Base-by-base conservation (phyloP, 1,139 yeast genomes). In the Saccharomyces hybrid region DNA sequence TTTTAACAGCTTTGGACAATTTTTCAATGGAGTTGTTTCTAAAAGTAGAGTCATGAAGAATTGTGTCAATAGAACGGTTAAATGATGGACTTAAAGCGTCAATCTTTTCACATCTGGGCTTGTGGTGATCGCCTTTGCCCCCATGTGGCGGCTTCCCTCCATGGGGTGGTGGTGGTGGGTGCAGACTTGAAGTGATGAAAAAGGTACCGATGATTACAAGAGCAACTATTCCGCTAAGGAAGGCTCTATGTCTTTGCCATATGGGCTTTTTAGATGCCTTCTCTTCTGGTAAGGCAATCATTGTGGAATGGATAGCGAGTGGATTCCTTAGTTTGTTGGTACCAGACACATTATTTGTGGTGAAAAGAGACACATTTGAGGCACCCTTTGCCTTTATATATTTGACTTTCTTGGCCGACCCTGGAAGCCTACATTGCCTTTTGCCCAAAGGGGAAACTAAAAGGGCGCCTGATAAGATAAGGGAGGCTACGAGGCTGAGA, bases 1-100 rank as follows among this genome's bases (percentile, higher is more conserved):
- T 72, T 61, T 75, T 76, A 31, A 87, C 75, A 1, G 90, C 83
- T 11, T 80, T 81, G 7, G 78, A 69, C 47, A 83, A 70, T 60
- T 75, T 77, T 11, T 67, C 61, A 28, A 78, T 74, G 0, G 84
- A 76, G 2, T 62, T 52, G 16, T 73, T 64, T 56, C 74, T 74
- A 62, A 73, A 82, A 0, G 62, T 59, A 11, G 72, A 66, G 60
- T 80, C 80, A 50, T 70, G 52, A 8, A 73, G 55, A 50, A 74
- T 71, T 21, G 53, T 58, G 21, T 65, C 67, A 7, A 76, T 42
- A 1, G 69, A 64, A 9, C 24, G 42, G 29, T 59, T 54, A 31
- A 59, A 62, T 1, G 58, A 42, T 29, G 64, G 64, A n/a, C 51
- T 29, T 19, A 62, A 48, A 4, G 63, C 55, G 19, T 54, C 57